Evolutionary conservation across 108 stramenopile genomes (phyloP).

Genomic region (Fistulifera pelliculosa): DNA sequence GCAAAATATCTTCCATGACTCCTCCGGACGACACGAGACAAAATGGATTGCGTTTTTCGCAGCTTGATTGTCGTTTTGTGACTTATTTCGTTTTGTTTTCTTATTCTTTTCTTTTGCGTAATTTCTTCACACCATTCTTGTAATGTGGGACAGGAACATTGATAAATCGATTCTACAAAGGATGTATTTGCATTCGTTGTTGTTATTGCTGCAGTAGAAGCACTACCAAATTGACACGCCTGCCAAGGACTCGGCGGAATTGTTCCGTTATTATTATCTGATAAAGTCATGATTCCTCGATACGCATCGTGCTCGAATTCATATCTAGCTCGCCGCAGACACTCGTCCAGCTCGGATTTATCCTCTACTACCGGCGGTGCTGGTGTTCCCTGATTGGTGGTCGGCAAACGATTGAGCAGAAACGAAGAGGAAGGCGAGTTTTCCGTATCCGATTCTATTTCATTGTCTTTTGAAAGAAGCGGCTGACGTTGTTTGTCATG

Average conservation of each 20-base stretch:
- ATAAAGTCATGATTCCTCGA: background rate
- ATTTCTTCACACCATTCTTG: background rate
- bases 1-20: constrained; percentile 45
- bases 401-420: too few relatives aligned
- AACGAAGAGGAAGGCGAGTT: too few relatives aligned
- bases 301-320: constrained; percentile 2
- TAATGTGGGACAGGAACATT: background rate
- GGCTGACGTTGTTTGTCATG: too few relatives aligned
- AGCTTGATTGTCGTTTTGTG: constrained; percentile 11
- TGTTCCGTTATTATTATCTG: background rate
- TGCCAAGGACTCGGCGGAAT: background rate
- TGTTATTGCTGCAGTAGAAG: background rate
- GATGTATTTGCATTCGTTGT: background rate
- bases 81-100: constrained; percentile 12
- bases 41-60: constrained; percentile 60
- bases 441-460: too few relatives aligned
- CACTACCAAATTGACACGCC: background rate
- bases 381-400: too few relatives aligned
- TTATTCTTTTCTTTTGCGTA: constrained; percentile 1
- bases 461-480: too few relatives aligned
- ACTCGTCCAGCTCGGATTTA: background rate
- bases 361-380: too few relatives aligned
- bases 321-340: background rate
- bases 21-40: constrained; percentile 67
- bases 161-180: background rate